Evolutionary conservation across 176 grass and related monocot genomes (phyloP).

Genomic region (Oryza longistaminata): DNA sequence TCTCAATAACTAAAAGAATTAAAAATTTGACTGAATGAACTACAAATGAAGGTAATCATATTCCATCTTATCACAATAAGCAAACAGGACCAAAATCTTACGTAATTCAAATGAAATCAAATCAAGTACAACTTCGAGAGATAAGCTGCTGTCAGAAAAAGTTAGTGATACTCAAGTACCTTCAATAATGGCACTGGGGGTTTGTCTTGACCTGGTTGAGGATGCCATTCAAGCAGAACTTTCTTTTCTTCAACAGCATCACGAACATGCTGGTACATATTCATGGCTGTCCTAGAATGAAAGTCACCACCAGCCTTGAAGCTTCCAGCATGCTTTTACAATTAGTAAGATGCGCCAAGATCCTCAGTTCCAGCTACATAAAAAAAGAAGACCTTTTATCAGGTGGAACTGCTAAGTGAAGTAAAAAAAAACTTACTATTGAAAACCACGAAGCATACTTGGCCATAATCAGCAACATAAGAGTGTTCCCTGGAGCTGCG

Average conservation of each 20-base stretch:
- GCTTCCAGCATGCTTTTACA: slow-evolving; percentile 93
- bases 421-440: not conserved
- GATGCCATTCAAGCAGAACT: slow-evolving; percentile 87
- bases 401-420: too few relatives aligned
- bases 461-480: slow-evolving; percentile 97
- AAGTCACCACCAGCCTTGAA: slow-evolving; percentile 85
- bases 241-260: slow-evolving; percentile 73
- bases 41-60: not conserved
- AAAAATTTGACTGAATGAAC: slow-evolving; percentile 18
- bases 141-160: not conserved
- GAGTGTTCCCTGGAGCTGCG: slow-evolving; percentile 82
- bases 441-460: slow-evolving; percentile 51
- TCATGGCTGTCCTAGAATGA: slow-evolving; percentile 95
- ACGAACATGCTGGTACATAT: slow-evolving; percentile 85
- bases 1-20: not conserved
- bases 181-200: slow-evolving; percentile 83
- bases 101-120: too few relatives aligned
- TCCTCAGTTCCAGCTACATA: slow-evolving; percentile 79
- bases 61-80: too few relatives aligned
- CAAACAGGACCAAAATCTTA: too few relatives aligned
- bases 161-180: slow-evolving; percentile 41
- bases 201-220: slow-evolving; percentile 73
- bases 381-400: too few relatives aligned
- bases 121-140: too few relatives aligned
- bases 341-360: slow-evolving; percentile 83